Base-by-base conservation (phyloP, 306 rosid species). In the Prunus mongolica region DNA sequence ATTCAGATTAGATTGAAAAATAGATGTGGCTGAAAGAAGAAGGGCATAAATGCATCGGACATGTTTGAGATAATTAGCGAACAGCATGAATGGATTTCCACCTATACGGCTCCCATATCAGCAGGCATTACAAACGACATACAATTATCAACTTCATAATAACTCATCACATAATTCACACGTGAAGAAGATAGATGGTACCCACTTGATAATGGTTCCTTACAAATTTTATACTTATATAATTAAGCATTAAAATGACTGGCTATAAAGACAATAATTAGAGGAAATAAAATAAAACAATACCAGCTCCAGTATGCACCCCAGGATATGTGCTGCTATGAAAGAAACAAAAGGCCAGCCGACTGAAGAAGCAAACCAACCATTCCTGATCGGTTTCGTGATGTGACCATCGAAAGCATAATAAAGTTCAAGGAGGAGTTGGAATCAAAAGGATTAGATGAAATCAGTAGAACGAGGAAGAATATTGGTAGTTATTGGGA, bases 91-190 rank as follows among this genome's bases (percentile, higher is more conserved):
- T 30, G 28, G 22, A 46, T 62, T 10, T 62, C 45, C 67, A 58
- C 25, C 56, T 2, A 72, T 44, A 46, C 67, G 71, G 60, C 38
- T 68, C 49, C 72, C 67, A 13, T 50, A 69, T 74, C 84, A n/a
- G 62, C 41, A 60, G 20, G 20, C 80, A 81, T 28, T 55, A 81
- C 69, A 65, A 34, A 70, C 65, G 7, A 24, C 12, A 18, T 27
- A 41, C 46, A 61, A 50, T 67, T 52, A 64, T 69, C 18, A 45
- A 67, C 25, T 63, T 50, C 50, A 71, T 41, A 71, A 71, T 41
- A 71, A 74, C 69, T 50, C 61, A 81, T 71, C 84, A 64, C 70
- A 76, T 65, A 70, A 76, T 76, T 64, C 47, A 72, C 63, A 27
- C 27, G 63, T 52, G 74, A 76, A 81, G 27, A 46, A 73, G 45